Base-by-base conservation (phyloP, 192 early-diverging fungal species). In the Tieghemiomyces parasiticus region DNA sequence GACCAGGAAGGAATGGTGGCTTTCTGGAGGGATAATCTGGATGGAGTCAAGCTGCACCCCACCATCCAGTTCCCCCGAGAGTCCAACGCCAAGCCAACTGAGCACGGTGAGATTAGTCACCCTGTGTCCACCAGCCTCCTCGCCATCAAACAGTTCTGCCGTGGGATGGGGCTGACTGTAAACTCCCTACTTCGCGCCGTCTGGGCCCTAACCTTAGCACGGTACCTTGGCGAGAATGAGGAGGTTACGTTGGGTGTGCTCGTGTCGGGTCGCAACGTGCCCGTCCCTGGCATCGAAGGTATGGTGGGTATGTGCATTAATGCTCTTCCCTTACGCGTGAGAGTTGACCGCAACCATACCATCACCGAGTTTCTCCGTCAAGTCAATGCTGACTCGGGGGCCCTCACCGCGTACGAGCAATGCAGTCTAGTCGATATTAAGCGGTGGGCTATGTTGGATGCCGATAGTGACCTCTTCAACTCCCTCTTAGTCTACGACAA, bases 231-330 rank as follows among this genome's bases (percentile, higher is more conserved):
- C 16, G 52, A 54, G 24, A 25, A 30, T 19, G 28, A 54, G 0
- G 52, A 54, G 28, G 52, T 54, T 25, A 32, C 32, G 28, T 54
- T 54, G 26, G 52, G 52, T 0, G 29, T 29, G 28, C 29, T 54
- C 4, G 52, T 54, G 28, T 54, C 52, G 19, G 52, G 52, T 1
- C 52, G 52, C 24, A 54, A 32, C 32, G 19, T 32, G 1, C 3
- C 52, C 28, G 24, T 54, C 6, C 28, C 28, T 3, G 52, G 52
- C 12, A 54, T 54, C 32, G 52, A 54, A 30, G 4, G 24, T 30
- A 54, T 54, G 52, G 52, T 54, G 52, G 52, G 52, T 0, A 10
- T 54, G 9, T 28, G 24, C 24, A n/a, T 54, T 30, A 54, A 54
- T 20, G 32, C 52, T 29, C 8, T 54, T 54, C 52, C 52, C 28